Conservation (phyloP, 148 eudicot genomes). For the Rhododendron henanense region DNA sequence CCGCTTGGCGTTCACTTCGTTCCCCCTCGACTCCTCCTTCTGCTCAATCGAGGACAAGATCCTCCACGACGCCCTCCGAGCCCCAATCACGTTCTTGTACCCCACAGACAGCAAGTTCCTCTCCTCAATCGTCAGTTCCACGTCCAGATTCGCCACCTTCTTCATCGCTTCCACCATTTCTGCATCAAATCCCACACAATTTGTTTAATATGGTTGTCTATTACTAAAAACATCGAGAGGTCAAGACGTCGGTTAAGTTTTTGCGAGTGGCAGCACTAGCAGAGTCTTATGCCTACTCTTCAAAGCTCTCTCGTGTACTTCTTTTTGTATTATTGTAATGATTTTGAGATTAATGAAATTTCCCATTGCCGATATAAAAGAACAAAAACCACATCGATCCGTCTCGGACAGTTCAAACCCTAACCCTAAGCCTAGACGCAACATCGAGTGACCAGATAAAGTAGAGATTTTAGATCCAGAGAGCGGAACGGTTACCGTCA, state of each 20-base stretch:
- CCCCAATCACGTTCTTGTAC: slow-evolving; percentile 37
- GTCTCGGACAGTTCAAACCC: not conserved
- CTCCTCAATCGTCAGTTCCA: slow-evolving; percentile 35
- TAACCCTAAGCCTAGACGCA: not conserved
- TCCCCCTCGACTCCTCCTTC: slow-evolving; percentile 36
- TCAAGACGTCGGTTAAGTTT: not conserved
- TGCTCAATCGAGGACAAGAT: slow-evolving; percentile 37
- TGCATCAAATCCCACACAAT: not conserved
- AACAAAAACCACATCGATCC: not conserved
- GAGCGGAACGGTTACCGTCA: slow-evolving; percentile 15
- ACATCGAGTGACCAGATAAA: not conserved
- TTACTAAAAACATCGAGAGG: not conserved
- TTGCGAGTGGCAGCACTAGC: not conserved
- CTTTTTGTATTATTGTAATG: too few species aligned
- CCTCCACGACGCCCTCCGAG: slow-evolving; percentile 40
- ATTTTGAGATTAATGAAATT: not conserved
- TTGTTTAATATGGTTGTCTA: not conserved
- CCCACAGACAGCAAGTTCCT: slow-evolving; percentile 40
- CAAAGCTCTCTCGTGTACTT: not conserved
- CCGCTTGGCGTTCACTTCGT: slow-evolving; percentile 31
- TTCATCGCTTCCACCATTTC: slow-evolving; percentile 34
- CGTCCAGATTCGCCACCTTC: slow-evolving; percentile 29
- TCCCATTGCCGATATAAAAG: not conserved
- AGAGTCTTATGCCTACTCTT: not conserved
- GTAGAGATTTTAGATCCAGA: slow-evolving; percentile 7